Base-by-base conservation (phyloP, 2,329 filamentous ascomycete species). In the Fusarium sterilihyphosum region DNA sequence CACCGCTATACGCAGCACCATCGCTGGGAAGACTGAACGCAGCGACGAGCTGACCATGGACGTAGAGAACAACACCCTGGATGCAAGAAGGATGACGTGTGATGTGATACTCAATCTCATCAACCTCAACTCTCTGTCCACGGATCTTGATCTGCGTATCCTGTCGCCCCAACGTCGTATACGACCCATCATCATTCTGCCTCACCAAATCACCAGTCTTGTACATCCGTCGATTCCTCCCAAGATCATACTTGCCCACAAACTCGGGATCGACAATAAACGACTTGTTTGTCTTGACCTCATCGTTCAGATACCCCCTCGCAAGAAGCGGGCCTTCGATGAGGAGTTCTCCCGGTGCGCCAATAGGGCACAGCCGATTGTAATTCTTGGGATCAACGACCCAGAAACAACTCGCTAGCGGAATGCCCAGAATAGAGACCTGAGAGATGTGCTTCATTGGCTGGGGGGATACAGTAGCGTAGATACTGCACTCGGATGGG, bases 321-420 rank as follows among this genome's bases (percentile, higher is more conserved):
- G 62, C 62, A 8, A 65, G 62, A 29, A 65, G 57, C 29, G 62
- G 62, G 5, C 62, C 62, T 29, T 65, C 62, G 22, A 65, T 65
- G 10, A 65, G 26, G 0, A 65, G 62, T n/a, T 65, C 62, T n/a
- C 62, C 62, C 8, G 57, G 57, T 9, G 57, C 38, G 10, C 62
- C 62, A 33, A 61, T 61, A 2, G 62, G 57, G 26, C 57, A 65
- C 1, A 62, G 9, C 2, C 57, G 46, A 20, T 63, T 63, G 18
- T 58, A 58, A 8, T 58, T 49, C 31, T 20, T 63, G 26, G 52
- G 52, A n/a, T 63, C 61, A n/a, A 58, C 41, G 16, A 63, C 52
- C 61, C 61, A 63, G 10, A 63, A 63, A 24, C 61, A 58, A 49
- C 56, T 58, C 12, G 40, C 40, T 0, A 58, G n/a, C 8, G 56